Conservation (phyloP, 768 basidiomycete species). For the Termitomyces sp. region DNA sequence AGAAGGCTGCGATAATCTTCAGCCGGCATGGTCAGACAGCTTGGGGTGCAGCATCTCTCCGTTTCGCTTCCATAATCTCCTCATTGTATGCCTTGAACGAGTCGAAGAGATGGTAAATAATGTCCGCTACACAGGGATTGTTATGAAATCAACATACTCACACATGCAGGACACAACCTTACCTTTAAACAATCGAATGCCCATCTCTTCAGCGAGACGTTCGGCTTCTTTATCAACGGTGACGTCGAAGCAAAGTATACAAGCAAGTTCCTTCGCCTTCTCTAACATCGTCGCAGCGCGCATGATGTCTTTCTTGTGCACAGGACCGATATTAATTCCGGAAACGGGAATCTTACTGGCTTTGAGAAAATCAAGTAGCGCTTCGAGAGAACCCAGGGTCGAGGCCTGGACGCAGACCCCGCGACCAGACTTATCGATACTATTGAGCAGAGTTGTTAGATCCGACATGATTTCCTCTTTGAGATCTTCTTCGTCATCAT, state of each 20-base stretch:
- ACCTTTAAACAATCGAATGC: constrained; percentile 94
- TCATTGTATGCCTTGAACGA: constrained; percentile 92
- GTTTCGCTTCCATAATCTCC: constrained; percentile 89
- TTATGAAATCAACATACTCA: not conserved
- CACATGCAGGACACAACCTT: not conserved
- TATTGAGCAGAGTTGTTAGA: constrained; percentile 80
- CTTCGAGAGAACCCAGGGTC: constrained; percentile 95
- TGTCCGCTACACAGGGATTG: constrained; percentile 62
- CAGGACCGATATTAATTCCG: constrained; percentile 95
- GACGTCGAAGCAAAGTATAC: constrained; percentile 96
- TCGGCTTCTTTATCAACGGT: constrained; percentile 91
- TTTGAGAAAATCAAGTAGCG: constrained; percentile 92
- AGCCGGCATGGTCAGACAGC: constrained; percentile 97
- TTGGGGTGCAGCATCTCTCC: constrained; percentile 85
- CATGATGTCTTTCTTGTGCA: constrained; percentile 94
- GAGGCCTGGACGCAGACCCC: constrained; percentile 98
- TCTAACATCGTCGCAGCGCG: constrained; percentile 91
- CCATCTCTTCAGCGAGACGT: constrained; percentile 87
- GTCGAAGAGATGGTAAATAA: constrained; percentile 98
- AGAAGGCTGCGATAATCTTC: constrained; percentile 90
- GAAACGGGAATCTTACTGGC: constrained; percentile 95
- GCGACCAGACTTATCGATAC: constrained; percentile 91
- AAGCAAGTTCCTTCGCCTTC: constrained; percentile 91
- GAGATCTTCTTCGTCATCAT: constrained; percentile 94
- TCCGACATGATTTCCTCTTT: constrained; percentile 97